Percentiles rank a stretch among this genome's conserved stretches.
These are phyloP conservation scores for Talaromyces nanjingensis DNA, from an alignment of 495 filamentous ascomycete species.

Conservation along the genomic window DNA sequence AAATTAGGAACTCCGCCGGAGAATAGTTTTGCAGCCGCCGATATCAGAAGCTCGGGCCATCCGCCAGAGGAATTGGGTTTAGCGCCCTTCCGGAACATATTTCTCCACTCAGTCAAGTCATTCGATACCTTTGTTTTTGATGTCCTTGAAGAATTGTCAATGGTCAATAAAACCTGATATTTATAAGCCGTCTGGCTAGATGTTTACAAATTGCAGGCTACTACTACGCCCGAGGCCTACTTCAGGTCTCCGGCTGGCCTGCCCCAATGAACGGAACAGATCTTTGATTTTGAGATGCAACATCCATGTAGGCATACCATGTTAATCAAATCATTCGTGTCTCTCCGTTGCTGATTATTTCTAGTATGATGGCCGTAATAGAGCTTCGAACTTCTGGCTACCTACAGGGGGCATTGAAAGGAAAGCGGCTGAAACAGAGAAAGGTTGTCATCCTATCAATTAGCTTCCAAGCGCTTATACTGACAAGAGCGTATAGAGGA, in stretches of 20 bases:
- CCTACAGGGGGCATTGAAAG: conserved; percentile 67
- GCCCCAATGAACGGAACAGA: neutral
- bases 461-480: neutral
- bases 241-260: conserved; percentile 4
- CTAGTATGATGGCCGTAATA: conserved; percentile 50
- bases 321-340: neutral
- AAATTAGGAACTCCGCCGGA: conserved; percentile 22
- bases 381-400: conserved; percentile 70
- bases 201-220: conserved; percentile 1
- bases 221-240: neutral
- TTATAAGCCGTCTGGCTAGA: neutral
- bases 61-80: neutral
- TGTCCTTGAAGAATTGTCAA: neutral
- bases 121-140: neutral
- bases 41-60: conserved; percentile 15
- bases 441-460: conserved; percentile 14
- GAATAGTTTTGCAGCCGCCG: conserved; percentile 17
- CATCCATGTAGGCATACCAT: conserved; percentile 18
- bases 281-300: conserved; percentile 11
- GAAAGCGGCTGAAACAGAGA: conserved; percentile 41
- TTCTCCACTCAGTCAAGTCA: neutral
- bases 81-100: neutral
- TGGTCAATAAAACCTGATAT: neutral
- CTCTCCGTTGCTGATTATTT: conserved; percentile 5
- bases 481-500: conserved; percentile 39